Conservation (phyloP, 2,329 filamentous ascomycete species). For the Cordyceps javanica region DNA sequence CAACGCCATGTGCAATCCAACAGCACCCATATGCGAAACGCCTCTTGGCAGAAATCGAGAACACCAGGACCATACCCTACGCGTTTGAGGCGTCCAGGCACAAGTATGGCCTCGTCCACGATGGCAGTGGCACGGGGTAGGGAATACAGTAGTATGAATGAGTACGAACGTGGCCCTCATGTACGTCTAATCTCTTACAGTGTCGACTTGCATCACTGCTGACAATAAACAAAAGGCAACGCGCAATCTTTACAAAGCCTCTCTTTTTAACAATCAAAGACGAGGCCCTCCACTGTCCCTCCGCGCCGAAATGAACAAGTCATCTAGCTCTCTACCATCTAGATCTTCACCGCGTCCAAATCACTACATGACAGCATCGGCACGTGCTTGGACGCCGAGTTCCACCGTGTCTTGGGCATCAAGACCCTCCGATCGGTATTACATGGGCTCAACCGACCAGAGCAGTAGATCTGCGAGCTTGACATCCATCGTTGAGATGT, state of each 20-base stretch:
- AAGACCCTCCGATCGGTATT: constrained; percentile 26
- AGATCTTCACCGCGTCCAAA: constrained; percentile 23
- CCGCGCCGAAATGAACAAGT: constrained; percentile 34
- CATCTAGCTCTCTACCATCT: constrained; percentile 33
- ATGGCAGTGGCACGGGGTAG: constrained; percentile 40
- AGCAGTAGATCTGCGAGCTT: constrained; percentile 41
- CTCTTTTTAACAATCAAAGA: constrained; percentile 29
- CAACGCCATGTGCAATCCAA: not conserved
- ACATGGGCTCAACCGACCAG: constrained; percentile 31
- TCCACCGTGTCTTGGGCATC: constrained; percentile 24
- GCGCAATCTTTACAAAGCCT: constrained; percentile 36
- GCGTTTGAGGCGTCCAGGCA: constrained; percentile 47
- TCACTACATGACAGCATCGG: constrained; percentile 16
- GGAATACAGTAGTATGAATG: constrained; percentile 46
- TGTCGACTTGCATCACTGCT: constrained; percentile 2
- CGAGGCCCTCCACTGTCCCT: constrained; percentile 33
- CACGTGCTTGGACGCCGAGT: constrained; percentile 30
- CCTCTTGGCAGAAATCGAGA: constrained; percentile 28
- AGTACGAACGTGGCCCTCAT: constrained; percentile 41
- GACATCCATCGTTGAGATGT: constrained; percentile 45
- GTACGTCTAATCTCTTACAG: constrained; percentile 26
- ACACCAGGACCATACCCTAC: constrained; percentile 56
- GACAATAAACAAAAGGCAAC: constrained; percentile 35
- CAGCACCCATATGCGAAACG: not conserved
- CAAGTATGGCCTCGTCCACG: constrained; percentile 43